Conservation (phyloP, 257 asterid genomes). For the Solanum commersonii region DNA sequence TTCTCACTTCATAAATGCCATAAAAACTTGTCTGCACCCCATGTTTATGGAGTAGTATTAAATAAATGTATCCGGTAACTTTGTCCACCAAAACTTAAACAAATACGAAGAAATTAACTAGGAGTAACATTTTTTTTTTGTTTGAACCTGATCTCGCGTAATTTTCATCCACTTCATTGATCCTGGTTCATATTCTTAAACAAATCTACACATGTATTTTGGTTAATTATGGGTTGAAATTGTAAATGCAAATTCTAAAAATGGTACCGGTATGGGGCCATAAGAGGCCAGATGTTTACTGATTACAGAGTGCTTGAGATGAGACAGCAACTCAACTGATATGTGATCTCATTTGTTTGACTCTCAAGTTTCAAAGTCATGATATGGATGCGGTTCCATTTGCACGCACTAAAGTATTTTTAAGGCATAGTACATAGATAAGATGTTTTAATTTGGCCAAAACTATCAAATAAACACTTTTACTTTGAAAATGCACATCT, state of each 20-base stretch:
- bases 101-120: no score
- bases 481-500: background rate
- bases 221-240: background rate
- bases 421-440: background rate
- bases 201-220: background rate
- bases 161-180: background rate
- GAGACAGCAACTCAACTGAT: background rate
- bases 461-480: no score
- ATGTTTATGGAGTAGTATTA: background rate
- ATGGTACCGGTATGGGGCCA: background rate
- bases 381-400: background rate
- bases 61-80: no score
- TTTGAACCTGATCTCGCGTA: background rate
- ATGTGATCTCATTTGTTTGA: slow-evolving; percentile 8
- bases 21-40: background rate
- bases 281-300: background rate
- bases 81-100: background rate
- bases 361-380: background rate
- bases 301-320: background rate
- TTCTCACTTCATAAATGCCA: background rate
- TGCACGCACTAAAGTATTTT: background rate
- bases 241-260: background rate
- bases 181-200: background rate
- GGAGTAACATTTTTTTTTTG: background rate
- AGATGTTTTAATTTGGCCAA: background rate